Base-by-base conservation (phyloP, 257 asterid genomes). In the Scutellaria minor region DNA sequence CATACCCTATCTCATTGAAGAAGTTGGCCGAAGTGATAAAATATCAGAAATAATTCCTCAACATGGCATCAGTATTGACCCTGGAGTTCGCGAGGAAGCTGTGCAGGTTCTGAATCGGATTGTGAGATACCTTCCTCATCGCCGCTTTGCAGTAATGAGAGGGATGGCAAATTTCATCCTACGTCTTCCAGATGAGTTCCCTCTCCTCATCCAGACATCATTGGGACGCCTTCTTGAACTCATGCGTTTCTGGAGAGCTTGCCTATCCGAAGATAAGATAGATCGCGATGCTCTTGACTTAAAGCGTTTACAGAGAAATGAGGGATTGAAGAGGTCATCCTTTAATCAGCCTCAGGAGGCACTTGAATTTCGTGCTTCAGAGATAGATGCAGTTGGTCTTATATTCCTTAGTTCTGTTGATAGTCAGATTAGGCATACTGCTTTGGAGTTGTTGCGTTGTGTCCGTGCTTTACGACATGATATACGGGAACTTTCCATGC, bases 41-140 rank as follows among this genome's bases (percentile, higher is more conserved):
- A 91, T 95, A 72, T 86, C 98, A 5, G 98, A 92, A 88, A 95
- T 95, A 75, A 92, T 95, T 70, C 99, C 99, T 61, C 99, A 95
- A 68, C 99, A 95, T 84, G 97, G 98, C 82, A 95, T 95, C 68
- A 92, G 99, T 73, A 95, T 92, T 58, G 99, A 95, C 82, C 99
- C 99, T 48, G 99, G 97, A 58, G 99, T 95, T 60, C 95, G 99
- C 62, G 99, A 95, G 81, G 99, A 95, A 84, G 96, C 97, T 70
- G 97, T 90, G 64, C 97, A 92, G 82, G 99, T 95, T 50, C 88
- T 95, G 77, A 95, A 90, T 81, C 88, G 98, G 78, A 95, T 92
- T 6, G 97, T 95, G 65, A 85, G 95, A 63, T 83, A 81, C 83
- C 96, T 92, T 72, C 99, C 98, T 52, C 97, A 92, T 84, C 97